Evolutionary conservation across 23 red algal species (phyloP).

Genomic region (Pyropia haitanensis): DNA sequence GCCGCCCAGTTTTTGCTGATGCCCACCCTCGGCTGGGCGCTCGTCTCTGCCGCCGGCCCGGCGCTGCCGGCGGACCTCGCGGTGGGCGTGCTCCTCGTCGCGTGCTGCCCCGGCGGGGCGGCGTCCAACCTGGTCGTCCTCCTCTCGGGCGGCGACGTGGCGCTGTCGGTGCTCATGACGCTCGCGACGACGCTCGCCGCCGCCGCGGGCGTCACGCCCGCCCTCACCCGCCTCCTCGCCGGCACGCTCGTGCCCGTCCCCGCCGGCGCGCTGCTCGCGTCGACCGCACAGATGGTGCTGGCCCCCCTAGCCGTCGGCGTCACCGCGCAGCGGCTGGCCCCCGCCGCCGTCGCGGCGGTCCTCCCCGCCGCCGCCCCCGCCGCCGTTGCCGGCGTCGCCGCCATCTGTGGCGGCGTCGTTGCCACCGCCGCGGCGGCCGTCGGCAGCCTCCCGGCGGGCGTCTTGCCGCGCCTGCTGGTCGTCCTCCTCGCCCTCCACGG

Average conservation of each 20-base stretch:
- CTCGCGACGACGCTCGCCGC: slow-evolving; percentile 56
- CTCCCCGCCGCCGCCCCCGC: slow-evolving; percentile 54
- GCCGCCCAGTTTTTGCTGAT: slow-evolving; percentile 80
- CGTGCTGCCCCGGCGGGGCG: slow-evolving; percentile 81
- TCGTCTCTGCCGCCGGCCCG: slow-evolving; percentile 9
- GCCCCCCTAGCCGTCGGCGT: slow-evolving; percentile 56
- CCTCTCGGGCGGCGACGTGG: slow-evolving; percentile 75
- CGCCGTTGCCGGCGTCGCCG: slow-evolving; percentile 74
- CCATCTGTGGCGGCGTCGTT: slow-evolving; percentile 73
- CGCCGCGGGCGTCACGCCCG: slow-evolving; percentile 45
- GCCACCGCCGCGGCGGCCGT: slow-evolving; percentile 36
- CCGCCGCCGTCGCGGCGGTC: slow-evolving; percentile 4
- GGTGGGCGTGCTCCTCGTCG: slow-evolving; percentile 76
- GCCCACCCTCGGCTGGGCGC: slow-evolving; percentile 41
- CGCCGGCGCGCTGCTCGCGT: slow-evolving; percentile 43
- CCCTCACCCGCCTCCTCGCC: slow-evolving; percentile 63
- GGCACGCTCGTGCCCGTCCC: slow-evolving; percentile 72
- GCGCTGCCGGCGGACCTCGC: slow-evolving; percentile 46
- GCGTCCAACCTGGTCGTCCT: slow-evolving; percentile 85
- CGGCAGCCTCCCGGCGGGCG: background rate
- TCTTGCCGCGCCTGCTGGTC: slow-evolving; percentile 24
- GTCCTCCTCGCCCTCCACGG: slow-evolving; percentile 61
- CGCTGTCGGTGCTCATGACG: slow-evolving; percentile 88
- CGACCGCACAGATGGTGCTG: slow-evolving; percentile 65
- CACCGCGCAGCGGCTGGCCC: slow-evolving; percentile 22